phyloP scores from a whole-genome alignment of 2,329 filamentous ascomycete species.

The Cladophialophora bantiana region DNA sequence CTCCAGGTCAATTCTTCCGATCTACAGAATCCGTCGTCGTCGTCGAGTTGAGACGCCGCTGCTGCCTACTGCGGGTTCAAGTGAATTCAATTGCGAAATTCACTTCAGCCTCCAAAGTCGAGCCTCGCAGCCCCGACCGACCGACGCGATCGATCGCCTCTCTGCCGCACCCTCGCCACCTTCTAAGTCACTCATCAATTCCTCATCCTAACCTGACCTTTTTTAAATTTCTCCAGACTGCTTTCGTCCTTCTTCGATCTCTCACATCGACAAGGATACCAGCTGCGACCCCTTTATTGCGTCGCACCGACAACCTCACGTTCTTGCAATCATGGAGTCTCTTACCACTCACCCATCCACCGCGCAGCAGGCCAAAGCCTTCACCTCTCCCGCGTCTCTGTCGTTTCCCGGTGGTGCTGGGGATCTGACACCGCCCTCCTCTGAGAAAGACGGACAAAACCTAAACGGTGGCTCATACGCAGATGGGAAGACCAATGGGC shows the following conservation, averaged over 20 bases:
- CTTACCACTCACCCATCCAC: constrained; percentile 91
- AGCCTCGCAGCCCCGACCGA: constrained; percentile 16
- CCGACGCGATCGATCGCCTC: constrained; percentile 13
- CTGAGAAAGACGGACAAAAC: constrained; percentile 69
- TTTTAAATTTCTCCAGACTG: constrained; percentile 40
- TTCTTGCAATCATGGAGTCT: constrained; percentile 71
- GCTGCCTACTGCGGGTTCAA: constrained; percentile 24
- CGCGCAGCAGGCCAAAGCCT: constrained; percentile 92
- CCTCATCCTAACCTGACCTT: constrained; percentile 26
- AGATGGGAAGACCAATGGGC: constrained; percentile 58
- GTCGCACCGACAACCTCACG: constrained; percentile 46
- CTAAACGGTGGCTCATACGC: constrained; percentile 53
- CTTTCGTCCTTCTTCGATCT: constrained; percentile 38
- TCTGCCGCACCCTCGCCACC: constrained; percentile 23
- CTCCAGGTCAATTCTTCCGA: constrained; percentile 19
- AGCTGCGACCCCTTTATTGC: constrained; percentile 42
- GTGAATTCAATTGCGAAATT: constrained; percentile 24
- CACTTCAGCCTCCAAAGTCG: constrained; percentile 25
- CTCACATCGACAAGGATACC: constrained; percentile 32
- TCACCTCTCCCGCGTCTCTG: constrained; percentile 89
- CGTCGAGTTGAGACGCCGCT: constrained; percentile 28
- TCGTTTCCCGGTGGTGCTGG: constrained; percentile 86
- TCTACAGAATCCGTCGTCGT: constrained; percentile 20
- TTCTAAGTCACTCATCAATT: constrained; percentile 5
- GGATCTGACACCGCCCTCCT: constrained; percentile 81